These are phyloP conservation scores for Metschnikowia picachoensis DNA, from an alignment of 805 yeast genomes.

Conservation along the genomic window DNA sequence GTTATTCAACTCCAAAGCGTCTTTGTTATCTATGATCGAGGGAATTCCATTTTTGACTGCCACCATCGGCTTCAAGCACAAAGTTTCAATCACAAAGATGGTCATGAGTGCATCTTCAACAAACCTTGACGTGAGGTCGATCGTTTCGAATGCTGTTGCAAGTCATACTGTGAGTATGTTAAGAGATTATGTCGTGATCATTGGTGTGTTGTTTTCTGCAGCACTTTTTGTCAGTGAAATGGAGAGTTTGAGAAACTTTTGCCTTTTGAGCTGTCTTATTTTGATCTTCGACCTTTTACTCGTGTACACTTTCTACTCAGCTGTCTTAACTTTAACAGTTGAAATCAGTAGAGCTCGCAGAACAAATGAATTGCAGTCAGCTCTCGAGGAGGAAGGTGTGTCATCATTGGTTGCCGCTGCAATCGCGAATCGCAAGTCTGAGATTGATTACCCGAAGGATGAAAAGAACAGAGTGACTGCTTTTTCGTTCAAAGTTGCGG, in stretches of 20 bases:
- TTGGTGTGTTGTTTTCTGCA: conserved; percentile 65
- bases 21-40: conserved; percentile 74
- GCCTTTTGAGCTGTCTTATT: conserved; percentile 67
- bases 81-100: conserved; percentile 64
- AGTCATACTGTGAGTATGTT: conserved; percentile 50
- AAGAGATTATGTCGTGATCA: conserved; percentile 73
- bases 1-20: conserved; percentile 55
- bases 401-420: conserved; percentile 64
- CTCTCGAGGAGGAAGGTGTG: conserved; percentile 91
- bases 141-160: conserved; percentile 40
- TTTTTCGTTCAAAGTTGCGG: conserved; percentile 54
- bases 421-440: conserved; percentile 50
- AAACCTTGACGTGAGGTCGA: conserved; percentile 37
- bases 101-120: conserved; percentile 43
- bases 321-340: conserved; percentile 79
- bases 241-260: conserved; percentile 75
- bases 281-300: conserved; percentile 67
- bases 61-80: conserved; percentile 86
- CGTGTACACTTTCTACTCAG: conserved; percentile 77
- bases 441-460: conserved; percentile 23
- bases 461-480: conserved; percentile 34
- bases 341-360: conserved; percentile 85
- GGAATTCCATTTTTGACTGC: conserved; percentile 93
- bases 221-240: conserved; percentile 62
- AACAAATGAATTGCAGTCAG: conserved; percentile 69